These are phyloP conservation scores for Daldinia decipiens DNA, from an alignment of 495 filamentous ascomycete genomes.

Conservation along the genomic window DNA sequence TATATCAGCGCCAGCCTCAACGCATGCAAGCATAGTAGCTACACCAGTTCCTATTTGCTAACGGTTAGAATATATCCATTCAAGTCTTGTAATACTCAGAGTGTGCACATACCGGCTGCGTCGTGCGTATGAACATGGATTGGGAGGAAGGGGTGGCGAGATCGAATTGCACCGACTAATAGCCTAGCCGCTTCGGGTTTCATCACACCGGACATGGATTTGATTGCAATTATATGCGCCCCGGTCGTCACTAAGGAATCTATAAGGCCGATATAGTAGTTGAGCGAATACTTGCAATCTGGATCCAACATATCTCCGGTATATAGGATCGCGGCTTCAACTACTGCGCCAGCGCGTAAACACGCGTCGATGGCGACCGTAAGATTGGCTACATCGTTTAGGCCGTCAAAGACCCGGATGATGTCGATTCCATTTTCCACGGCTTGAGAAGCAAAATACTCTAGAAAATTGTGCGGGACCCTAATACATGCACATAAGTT, in stretches of 20 bases:
- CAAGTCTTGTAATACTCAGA: background rate
- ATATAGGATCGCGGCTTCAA: background rate
- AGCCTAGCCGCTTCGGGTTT: background rate
- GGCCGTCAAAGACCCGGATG: background rate
- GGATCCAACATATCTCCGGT: background rate
- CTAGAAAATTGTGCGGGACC: background rate
- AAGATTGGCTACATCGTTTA: background rate
- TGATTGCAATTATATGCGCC: background rate
- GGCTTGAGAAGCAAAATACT: background rate
- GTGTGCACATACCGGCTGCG: background rate
- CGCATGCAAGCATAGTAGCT: conserved; percentile 1
- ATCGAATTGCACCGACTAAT: background rate
- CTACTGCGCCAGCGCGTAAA: conserved; percentile 1
- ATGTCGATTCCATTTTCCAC: background rate
- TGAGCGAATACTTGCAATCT: background rate
- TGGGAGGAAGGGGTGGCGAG: background rate
- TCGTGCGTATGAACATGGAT: background rate
- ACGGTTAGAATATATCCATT: background rate
- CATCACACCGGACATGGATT: background rate
- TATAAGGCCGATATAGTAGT: background rate
- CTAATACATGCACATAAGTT: background rate
- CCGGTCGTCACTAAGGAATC: background rate
- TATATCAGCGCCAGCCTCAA: background rate
- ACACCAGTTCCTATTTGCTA: background rate
- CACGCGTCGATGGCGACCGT: background rate